phyloP scores from a whole-genome alignment of 768 basidiomycete genomes.

The Chalciporus pseudorubinellus region DNA sequence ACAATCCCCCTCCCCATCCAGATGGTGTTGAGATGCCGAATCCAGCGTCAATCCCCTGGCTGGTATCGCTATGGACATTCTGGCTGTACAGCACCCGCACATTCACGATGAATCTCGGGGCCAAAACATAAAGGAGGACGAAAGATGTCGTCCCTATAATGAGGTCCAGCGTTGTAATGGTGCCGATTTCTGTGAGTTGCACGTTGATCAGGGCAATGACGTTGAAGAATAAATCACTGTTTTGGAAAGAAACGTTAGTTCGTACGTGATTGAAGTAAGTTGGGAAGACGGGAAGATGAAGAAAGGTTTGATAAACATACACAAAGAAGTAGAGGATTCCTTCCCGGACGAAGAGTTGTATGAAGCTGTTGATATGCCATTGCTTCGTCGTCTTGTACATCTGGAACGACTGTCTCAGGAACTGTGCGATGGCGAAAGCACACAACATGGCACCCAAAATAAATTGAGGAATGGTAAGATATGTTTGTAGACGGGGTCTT shows the following conservation, averaged over 20 bases:
- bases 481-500: neutral
- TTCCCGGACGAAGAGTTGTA: slow-evolving; percentile 8
- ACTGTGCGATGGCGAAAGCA: neutral
- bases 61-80: neutral
- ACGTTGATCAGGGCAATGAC: neutral
- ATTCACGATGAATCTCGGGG: slow-evolving; percentile 15
- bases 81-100: slow-evolving; percentile 9
- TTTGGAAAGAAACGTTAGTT: neutral
- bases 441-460: slow-evolving; percentile 5
- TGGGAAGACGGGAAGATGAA: neutral
- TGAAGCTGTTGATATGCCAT: slow-evolving; percentile 5
- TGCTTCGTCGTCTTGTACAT: slow-evolving; percentile 7
- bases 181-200: neutral
- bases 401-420: neutral
- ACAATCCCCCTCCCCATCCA: too few species aligned
- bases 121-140: neutral
- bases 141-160: neutral
- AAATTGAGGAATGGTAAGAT: neutral
- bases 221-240: neutral
- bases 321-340: slow-evolving; percentile 15
- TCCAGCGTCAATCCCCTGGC: slow-evolving; percentile 11
- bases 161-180: neutral
- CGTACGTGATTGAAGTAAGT: too few species aligned
- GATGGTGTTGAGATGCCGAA: neutral
- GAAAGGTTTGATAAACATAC: slow-evolving; percentile 3